phyloP scores from a whole-genome alignment of 306 rosid genomes.

The Calophaca sinica region DNA sequence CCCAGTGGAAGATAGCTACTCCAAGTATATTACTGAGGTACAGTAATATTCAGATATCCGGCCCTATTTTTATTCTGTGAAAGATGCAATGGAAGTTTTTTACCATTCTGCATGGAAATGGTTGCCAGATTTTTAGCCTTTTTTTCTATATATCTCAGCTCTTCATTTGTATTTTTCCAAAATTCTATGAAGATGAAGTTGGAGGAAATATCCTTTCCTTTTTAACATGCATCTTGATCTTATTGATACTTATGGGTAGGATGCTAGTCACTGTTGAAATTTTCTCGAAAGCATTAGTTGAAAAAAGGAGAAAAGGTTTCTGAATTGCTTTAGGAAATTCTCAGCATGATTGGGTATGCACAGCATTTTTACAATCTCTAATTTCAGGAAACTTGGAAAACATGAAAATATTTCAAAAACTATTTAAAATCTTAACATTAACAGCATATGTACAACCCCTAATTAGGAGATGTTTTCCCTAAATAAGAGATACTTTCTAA shows the following conservation, averaged over 20 bases:
- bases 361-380: slow-evolving; percentile 24
- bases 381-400: slow-evolving; percentile 23
- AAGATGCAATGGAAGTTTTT: slow-evolving; percentile 29
- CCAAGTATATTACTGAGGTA: slow-evolving; percentile 90
- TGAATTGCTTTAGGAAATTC: slow-evolving; percentile 14
- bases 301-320: slow-evolving; percentile 2
- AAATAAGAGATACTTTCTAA: background rate
- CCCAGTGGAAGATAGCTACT: slow-evolving; percentile 92
- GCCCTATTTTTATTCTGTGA: background rate
- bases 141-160: background rate
- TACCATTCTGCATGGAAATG: background rate
- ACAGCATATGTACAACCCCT: background rate
- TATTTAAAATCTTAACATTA: slow-evolving; percentile 4
- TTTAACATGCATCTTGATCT: background rate
- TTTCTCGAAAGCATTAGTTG: background rate
- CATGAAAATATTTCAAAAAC: slow-evolving; percentile 6
- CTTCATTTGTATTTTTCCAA: slow-evolving; percentile 22
- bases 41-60: background rate
- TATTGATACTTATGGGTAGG: slow-evolving; percentile 30
- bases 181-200: slow-evolving; percentile 20
- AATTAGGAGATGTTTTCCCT: slow-evolving; percentile 16
- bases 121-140: background rate
- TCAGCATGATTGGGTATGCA: background rate
- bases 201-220: slow-evolving; percentile 20
- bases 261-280: slow-evolving; percentile 21